Evolutionary conservation across 2,329 filamentous ascomycete genomes (phyloP).

Genomic region (Hypoxylon sp.): DNA sequence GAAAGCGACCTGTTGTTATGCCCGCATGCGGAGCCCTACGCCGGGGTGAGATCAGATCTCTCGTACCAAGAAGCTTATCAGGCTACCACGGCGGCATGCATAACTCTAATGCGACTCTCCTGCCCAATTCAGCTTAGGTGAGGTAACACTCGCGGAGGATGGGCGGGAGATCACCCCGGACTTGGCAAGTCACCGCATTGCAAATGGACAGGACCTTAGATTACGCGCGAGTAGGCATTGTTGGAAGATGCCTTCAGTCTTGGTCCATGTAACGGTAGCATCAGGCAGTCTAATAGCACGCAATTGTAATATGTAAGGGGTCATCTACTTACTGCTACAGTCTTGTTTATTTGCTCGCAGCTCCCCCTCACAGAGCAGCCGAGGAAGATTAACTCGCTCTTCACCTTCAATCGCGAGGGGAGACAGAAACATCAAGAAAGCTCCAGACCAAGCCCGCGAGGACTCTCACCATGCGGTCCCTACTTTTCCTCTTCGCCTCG

Average conservation of each 20-base stretch:
- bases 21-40: slow-evolving; percentile 26
- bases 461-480: slow-evolving; percentile 46
- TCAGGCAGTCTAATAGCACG: slow-evolving; percentile 33
- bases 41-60: slow-evolving; percentile 42
- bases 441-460: slow-evolving; percentile 28
- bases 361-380: slow-evolving; percentile 27
- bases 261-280: slow-evolving; percentile 37
- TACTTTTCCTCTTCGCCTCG: slow-evolving; percentile 49
- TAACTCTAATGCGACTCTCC: slow-evolving; percentile 42
- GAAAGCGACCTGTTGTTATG: slow-evolving; percentile 17
- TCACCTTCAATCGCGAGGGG: slow-evolving; percentile 35
- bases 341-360: slow-evolving; percentile 35
- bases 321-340: slow-evolving; percentile 29
- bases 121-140: slow-evolving; percentile 47
- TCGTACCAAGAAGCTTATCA: slow-evolving; percentile 41
- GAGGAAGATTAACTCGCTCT: slow-evolving; percentile 18
- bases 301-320: slow-evolving; percentile 41
- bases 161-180: slow-evolving; percentile 49
- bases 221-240: slow-evolving; percentile 32
- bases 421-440: slow-evolving; percentile 3
- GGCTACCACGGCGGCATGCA: slow-evolving; percentile 27
- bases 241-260: slow-evolving; percentile 23
- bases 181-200: slow-evolving; percentile 48
- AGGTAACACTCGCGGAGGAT: slow-evolving; percentile 39
- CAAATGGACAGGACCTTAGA: slow-evolving; percentile 39